phyloP scores from a whole-genome alignment of 1,284 basidiomycete genomes.

The Microbotryum intermedium region DNA sequence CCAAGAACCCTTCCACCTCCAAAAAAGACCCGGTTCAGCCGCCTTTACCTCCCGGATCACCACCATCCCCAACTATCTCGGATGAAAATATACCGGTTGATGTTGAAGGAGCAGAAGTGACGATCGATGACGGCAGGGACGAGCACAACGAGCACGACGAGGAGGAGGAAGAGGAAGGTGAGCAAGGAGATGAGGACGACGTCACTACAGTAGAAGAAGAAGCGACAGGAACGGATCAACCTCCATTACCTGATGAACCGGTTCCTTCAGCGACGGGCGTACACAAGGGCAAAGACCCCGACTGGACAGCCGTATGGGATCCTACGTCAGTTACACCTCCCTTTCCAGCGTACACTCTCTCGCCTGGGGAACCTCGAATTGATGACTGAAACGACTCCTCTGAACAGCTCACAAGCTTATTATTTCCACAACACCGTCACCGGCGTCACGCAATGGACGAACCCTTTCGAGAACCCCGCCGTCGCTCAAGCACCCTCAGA shows the following conservation, averaged over 20 bases:
- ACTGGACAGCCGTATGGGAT: slow-evolving; percentile 33
- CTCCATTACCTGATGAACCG: not conserved
- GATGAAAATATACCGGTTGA: not conserved
- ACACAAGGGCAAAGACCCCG: slow-evolving; percentile 15
- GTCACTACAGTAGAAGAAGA: not conserved
- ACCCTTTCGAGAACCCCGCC: slow-evolving; percentile 21
- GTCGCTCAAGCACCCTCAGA: too few species aligned
- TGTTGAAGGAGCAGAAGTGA: not conserved
- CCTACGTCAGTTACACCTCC: slow-evolving; percentile 20
- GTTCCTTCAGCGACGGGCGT: slow-evolving; percentile 2
- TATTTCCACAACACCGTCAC: slow-evolving; percentile 32
- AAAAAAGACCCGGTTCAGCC: not conserved
- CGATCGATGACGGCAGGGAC: not conserved
- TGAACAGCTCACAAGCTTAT: slow-evolving; percentile 28
- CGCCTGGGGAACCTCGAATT: not conserved
- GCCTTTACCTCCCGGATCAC: not conserved
- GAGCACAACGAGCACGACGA: not conserved
- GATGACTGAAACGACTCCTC: not conserved
- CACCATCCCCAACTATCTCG: not conserved
- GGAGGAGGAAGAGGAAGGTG: not conserved
- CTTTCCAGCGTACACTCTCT: not conserved
- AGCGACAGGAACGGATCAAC: not conserved
- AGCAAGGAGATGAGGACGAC: not conserved
- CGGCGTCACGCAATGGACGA: slow-evolving; percentile 24
- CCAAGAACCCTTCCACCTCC: too few species aligned